phyloP scores from a whole-genome alignment of 495 filamentous ascomycete genomes.

The Penicillium manginii region DNA sequence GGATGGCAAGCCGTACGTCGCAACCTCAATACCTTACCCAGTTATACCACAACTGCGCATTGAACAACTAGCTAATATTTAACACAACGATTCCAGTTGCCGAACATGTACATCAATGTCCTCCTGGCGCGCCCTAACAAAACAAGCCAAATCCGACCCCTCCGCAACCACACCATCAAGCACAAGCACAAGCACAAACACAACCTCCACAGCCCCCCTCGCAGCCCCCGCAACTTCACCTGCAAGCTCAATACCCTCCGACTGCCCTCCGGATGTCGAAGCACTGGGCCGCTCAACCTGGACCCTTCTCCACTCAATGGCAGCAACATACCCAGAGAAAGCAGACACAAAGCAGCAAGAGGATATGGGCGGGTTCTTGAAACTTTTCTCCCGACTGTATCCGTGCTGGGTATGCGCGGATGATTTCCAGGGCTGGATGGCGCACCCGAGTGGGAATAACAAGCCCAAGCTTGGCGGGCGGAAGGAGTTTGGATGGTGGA shows the following conservation, averaged over 20 bases:
- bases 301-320: constrained; percentile 91
- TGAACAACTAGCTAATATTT: too few relatives aligned
- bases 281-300: constrained; percentile 81
- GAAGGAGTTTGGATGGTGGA: constrained; percentile 85
- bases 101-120: constrained; percentile 81
- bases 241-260: constrained; percentile 24
- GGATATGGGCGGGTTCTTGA: constrained; percentile 79
- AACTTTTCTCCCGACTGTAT: constrained; percentile 79
- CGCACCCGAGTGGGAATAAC: constrained; percentile 59
- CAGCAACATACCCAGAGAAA: constrained; percentile 76
- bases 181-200: constrained; percentile 6
- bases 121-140: constrained; percentile 71
- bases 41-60: too few relatives aligned
- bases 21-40: not conserved
- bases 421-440: constrained; percentile 86
- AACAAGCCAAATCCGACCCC: constrained; percentile 45
- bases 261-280: constrained; percentile 70
- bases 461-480: constrained; percentile 68
- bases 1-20: constrained; percentile 91
- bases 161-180: constrained; percentile 29
- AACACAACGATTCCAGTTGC: constrained; percentile 61
- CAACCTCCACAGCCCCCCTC: constrained; percentile 14
- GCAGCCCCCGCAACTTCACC: constrained; percentile 24
- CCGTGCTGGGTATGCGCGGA: constrained; percentile 95
- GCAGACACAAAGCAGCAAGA: constrained; percentile 68